Conservation (phyloP, 768 basidiomycete species). For the Termitomyces sp. region DNA sequence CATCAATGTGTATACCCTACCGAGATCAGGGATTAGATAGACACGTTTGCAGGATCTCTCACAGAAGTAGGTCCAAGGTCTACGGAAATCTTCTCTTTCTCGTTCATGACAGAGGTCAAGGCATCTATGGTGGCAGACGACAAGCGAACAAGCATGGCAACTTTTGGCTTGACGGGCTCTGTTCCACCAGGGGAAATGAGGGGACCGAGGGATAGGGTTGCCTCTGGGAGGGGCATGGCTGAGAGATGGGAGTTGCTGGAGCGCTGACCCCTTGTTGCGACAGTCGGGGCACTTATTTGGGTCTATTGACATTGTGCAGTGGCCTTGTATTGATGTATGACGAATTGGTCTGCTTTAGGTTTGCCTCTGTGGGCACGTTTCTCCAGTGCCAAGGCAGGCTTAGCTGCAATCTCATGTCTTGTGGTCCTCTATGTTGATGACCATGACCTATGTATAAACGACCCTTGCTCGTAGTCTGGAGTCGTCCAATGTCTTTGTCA, state of each 20-base stretch:
- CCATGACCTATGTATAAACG: neutral
- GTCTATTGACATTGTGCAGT: constrained; percentile 6
- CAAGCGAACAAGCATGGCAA: constrained; percentile 73
- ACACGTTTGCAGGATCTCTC: constrained; percentile 15
- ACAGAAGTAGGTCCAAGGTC: constrained; percentile 61
- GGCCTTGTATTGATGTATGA: neutral
- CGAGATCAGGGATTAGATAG: constrained; percentile 1
- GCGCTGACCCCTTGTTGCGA: neutral
- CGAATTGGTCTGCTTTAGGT: neutral
- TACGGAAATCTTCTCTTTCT: constrained; percentile 43
- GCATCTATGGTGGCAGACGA: constrained; percentile 68
- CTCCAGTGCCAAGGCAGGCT: neutral
- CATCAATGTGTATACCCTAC: constrained; percentile 64
- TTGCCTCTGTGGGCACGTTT: neutral
- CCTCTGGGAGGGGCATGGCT: constrained; percentile 66
- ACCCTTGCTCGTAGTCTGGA: neutral
- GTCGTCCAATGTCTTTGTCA: neutral
- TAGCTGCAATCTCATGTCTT: too few species aligned
- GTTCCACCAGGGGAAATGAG: constrained; percentile 50
- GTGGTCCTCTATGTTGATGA: neutral
- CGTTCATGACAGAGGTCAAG: constrained; percentile 38
- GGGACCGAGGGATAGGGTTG: constrained; percentile 52
- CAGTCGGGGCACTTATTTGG: constrained; percentile 6
- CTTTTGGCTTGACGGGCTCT: constrained; percentile 55
- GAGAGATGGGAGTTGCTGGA: neutral